These are phyloP conservation scores for Cladosporium sphaerospermum DNA, from an alignment of 2,329 filamentous ascomycete species.

Conservation along the genomic window DNA sequence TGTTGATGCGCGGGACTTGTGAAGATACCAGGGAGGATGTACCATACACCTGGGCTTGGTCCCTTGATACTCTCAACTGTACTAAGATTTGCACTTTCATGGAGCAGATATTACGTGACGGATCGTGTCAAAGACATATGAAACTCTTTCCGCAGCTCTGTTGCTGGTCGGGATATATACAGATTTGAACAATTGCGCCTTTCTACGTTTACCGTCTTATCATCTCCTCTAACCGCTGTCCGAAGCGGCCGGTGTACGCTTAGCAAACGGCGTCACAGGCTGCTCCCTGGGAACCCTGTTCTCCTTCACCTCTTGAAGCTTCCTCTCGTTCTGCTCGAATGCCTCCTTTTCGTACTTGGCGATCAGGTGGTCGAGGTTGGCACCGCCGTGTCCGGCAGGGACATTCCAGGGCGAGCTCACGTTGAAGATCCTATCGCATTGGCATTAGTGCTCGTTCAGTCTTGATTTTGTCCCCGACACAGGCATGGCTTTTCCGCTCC, in stretches of 20 bases:
- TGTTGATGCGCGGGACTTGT: neutral
- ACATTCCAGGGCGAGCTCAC: slow-evolving; percentile 58
- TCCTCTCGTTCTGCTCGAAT: slow-evolving; percentile 51
- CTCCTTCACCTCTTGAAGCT: slow-evolving; percentile 39
- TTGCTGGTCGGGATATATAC: slow-evolving; percentile 8
- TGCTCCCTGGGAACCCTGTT: slow-evolving; percentile 31
- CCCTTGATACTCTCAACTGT: neutral
- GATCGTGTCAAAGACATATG: neutral
- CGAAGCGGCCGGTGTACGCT: slow-evolving; percentile 19
- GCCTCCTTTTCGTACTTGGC: slow-evolving; percentile 57
- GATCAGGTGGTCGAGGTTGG: slow-evolving; percentile 54
- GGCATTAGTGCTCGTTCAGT: neutral
- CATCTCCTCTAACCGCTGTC: slow-evolving; percentile 7
- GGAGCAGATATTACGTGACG: neutral
- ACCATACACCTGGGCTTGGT: neutral
- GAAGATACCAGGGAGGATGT: slow-evolving; percentile 3
- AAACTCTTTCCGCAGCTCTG: slow-evolving; percentile 5
- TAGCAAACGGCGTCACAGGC: slow-evolving; percentile 22
- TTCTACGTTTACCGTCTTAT: neutral
- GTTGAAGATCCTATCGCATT: slow-evolving; percentile 52
- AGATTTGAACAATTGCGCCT: slow-evolving; percentile 6
- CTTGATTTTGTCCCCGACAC: neutral
- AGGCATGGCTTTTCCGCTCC: neutral
- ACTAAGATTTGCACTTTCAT: no score
- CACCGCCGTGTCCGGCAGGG: slow-evolving; percentile 51